Percentiles rank a stretch among this genome's conserved stretches.
Evolutionary conservation across 2,329 filamentous ascomycete genomes (phyloP).

Genomic region (Penicillium hordei): DNA sequence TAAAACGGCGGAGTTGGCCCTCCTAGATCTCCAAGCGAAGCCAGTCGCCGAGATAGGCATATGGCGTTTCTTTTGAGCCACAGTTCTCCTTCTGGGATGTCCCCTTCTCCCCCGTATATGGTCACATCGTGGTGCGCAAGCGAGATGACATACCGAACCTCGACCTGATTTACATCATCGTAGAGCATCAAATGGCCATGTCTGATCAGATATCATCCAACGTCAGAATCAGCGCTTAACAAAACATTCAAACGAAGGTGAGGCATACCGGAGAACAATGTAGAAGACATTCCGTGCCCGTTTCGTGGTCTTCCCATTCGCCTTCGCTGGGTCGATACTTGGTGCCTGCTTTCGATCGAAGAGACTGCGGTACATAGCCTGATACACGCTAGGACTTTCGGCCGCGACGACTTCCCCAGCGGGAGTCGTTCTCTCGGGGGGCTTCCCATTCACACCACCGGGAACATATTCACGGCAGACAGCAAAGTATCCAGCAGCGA

Average conservation of each 20-base stretch:
- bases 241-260: not conserved
- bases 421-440: conserved; percentile 80
- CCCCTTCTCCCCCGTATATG: conserved; percentile 76
- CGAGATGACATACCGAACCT: conserved; percentile 94
- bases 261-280: conserved; percentile 74
- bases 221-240: conserved; percentile 14
- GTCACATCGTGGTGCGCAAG: conserved; percentile 79
- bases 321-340: conserved; percentile 54
- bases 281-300: conserved; percentile 87
- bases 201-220: conserved; percentile 45
- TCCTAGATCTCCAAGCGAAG: conserved; percentile 53
- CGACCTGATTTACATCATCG: conserved; percentile 90
- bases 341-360: conserved; percentile 75
- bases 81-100: conserved; percentile 84
- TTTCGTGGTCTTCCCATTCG: conserved; percentile 51
- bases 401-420: conserved; percentile 73
- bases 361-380: conserved; percentile 95
- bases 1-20: conserved; percentile 79
- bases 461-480: conserved; percentile 90
- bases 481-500: conserved; percentile 90
- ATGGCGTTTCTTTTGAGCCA: conserved; percentile 95
- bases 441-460: conserved; percentile 87
- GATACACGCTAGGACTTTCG: conserved; percentile 91
- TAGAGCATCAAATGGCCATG: conserved; percentile 97
- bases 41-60: conserved; percentile 67